A percentile compares a stretch with the other conserved stretches of the same genome.
Evolutionary conservation across 2,329 filamentous ascomycete genomes (phyloP).

Genomic region (Fusarium illudens): DNA sequence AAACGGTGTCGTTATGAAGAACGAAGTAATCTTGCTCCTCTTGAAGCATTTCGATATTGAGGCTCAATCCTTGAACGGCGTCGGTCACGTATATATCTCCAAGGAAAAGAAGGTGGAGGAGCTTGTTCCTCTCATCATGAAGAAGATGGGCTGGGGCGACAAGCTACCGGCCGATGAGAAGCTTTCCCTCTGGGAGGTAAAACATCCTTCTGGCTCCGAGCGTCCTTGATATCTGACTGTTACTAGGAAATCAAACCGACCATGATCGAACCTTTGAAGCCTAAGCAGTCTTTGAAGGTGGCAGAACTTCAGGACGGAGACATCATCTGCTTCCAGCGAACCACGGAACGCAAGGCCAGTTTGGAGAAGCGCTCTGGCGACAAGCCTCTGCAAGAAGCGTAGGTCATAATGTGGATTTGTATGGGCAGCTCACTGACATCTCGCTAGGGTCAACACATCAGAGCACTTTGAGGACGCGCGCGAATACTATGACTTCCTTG

Average conservation of each 20-base stretch:
- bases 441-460: conserved; percentile 39
- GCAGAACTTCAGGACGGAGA: conserved; percentile 98
- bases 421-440: conserved; percentile 16
- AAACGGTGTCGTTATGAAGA: conserved; percentile 65
- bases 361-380: conserved; percentile 39
- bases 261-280: conserved; percentile 96
- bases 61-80: conserved; percentile 76
- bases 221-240: conserved; percentile 5
- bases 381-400: conserved; percentile 46
- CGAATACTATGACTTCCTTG: conserved; percentile 91
- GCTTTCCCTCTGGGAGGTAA: conserved; percentile 78
- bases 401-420: conserved; percentile 18
- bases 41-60: conserved; percentile 90
- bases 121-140: conserved; percentile 77
- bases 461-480: conserved; percentile 75
- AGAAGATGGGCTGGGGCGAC: conserved; percentile 86
- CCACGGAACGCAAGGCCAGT: conserved; percentile 58
- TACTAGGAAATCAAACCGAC: conserved; percentile 88
- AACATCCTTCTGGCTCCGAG: conserved; percentile 19
- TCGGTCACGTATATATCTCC: conserved; percentile 86
- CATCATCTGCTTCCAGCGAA: conserved; percentile 91
- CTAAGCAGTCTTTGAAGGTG: conserved; percentile 85
- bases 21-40: conserved; percentile 80
- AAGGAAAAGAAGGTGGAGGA: conserved; percentile 90
- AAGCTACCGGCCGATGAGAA: conserved; percentile 71